These are phyloP conservation scores for Salvia sclarea DNA, from an alignment of 305 asterid genomes.

Conservation along the genomic window DNA sequence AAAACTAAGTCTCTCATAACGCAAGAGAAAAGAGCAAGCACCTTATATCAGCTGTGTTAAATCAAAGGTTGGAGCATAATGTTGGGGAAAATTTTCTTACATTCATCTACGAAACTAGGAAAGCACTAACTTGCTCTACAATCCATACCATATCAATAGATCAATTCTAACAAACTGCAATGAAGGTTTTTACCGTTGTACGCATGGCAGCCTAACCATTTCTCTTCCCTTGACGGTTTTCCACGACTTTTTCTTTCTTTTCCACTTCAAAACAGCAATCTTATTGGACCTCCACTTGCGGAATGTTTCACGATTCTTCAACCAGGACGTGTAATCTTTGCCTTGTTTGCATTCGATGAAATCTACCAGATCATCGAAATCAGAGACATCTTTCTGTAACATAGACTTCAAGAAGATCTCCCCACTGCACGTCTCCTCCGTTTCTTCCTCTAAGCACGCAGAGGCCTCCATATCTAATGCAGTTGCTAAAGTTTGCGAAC, in stretches of 20 bases:
- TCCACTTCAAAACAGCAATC: conserved; percentile 67
- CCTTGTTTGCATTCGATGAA: conserved; percentile 71
- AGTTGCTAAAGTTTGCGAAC: conserved; percentile 31
- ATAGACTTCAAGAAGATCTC: conserved; percentile 63
- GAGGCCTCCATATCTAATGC: conserved; percentile 32
- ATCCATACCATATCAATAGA: too few relatives aligned
- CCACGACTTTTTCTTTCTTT: conserved; percentile 63
- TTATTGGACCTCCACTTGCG: conserved; percentile 59
- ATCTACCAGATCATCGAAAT: conserved; percentile 58
- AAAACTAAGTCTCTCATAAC: not conserved
- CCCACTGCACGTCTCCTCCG: conserved; percentile 63
- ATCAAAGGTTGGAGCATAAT: too few relatives aligned
- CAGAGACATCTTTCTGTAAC: conserved; percentile 23
- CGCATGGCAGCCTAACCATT: conserved; percentile 25
- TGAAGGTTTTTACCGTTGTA: too few relatives aligned
- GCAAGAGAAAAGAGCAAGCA: not conserved
- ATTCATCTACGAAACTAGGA: too few relatives aligned
- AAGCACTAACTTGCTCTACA: too few relatives aligned
- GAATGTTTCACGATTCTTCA: conserved; percentile 56
- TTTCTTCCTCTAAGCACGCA: conserved; percentile 55
- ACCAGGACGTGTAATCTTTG: conserved; percentile 71
- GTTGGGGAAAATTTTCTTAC: too few relatives aligned
- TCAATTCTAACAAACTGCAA: too few relatives aligned
- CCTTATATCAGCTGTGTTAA: too few relatives aligned
- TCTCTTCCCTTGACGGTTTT: conserved; percentile 41